Percentiles rank a stretch among this genome's conserved stretches.
These are phyloP conservation scores for Suhomyces prunicola DNA, from an alignment of 805 yeast genomes.

Conservation along the genomic window DNA sequence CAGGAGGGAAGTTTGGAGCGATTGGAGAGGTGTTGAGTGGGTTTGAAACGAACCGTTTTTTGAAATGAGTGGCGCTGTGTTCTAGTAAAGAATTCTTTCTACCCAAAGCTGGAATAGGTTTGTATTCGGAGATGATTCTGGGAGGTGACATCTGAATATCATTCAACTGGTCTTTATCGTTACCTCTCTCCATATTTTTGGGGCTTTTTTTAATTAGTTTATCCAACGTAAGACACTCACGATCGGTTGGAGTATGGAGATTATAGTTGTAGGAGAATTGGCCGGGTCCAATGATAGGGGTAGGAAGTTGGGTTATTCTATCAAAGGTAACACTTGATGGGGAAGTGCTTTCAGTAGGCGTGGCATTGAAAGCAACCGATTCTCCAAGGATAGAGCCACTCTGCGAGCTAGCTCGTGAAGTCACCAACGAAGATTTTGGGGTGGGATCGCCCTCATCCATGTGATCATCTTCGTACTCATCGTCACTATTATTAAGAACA, in stretches of 20 bases:
- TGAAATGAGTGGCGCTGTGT: conserved; percentile 6
- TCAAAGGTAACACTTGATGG: conserved; percentile 22
- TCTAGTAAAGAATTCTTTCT: conserved; percentile 16
- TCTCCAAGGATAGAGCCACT: conserved; percentile 3
- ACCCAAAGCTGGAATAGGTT: conserved; percentile 19
- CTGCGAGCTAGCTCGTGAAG: background rate
- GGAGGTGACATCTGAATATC: background rate
- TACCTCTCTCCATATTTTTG: background rate
- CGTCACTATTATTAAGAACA: background rate
- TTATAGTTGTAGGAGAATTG: conserved; percentile 3
- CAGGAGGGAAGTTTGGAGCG: background rate
- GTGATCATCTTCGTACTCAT: background rate
- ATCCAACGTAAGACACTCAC: background rate
- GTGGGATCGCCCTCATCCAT: background rate
- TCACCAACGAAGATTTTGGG: background rate
- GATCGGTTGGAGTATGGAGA: background rate
- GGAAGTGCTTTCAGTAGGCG: conserved; percentile 9
- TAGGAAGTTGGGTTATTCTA: conserved; percentile 43
- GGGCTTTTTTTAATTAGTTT: background rate
- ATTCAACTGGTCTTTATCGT: background rate
- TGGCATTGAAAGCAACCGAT: conserved; percentile 4
- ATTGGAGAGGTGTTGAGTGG: conserved; percentile 10
- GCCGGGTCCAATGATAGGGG: conserved; percentile 31
- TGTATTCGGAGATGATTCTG: conserved; percentile 40
- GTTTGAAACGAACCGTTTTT: conserved; percentile 21